Conservation (phyloP, 192 early-diverging fungal genomes). For the Podila minutissima region DNA sequence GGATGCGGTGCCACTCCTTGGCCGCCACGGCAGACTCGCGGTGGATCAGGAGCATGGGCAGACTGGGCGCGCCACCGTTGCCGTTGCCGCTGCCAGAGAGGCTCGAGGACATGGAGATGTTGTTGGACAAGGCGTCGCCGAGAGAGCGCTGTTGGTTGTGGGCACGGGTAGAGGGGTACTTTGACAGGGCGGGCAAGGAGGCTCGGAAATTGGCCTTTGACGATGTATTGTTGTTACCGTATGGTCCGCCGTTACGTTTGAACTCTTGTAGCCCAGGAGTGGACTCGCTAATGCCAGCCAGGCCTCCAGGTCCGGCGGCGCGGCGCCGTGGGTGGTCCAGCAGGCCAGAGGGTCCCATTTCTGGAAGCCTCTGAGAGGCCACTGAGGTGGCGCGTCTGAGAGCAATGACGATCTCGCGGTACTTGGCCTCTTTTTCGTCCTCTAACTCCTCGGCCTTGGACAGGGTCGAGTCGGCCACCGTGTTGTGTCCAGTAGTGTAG, state of each 20-base stretch:
- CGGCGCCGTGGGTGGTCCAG: no score
- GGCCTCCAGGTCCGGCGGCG: background rate
- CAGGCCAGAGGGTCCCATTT: background rate
- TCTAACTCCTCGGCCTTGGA: no score
- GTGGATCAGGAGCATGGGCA: constrained; percentile 32
- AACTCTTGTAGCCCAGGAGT: no score
- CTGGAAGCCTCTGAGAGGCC: constrained; percentile 6
- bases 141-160: background rate
- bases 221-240: background rate
- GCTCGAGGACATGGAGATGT: constrained; percentile 2
- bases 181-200: constrained; percentile 5
- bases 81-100: no score
- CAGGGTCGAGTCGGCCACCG: no score
- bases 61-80: constrained; percentile 4
- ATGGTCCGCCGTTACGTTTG: no score
- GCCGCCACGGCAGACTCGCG: constrained; percentile 22
- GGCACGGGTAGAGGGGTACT: background rate
- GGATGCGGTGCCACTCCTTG: constrained; percentile 15
- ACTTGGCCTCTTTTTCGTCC: background rate
- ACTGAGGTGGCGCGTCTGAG: constrained; percentile 24
- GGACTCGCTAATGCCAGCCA: no score
- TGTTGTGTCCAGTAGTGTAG: no score
- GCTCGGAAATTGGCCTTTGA: constrained; percentile 3
- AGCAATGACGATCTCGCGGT: constrained; percentile 36
- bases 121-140: background rate